Evolutionary conservation across 192 early-diverging fungal species (phyloP).

Genomic region (Dissophora globulifera): DNA sequence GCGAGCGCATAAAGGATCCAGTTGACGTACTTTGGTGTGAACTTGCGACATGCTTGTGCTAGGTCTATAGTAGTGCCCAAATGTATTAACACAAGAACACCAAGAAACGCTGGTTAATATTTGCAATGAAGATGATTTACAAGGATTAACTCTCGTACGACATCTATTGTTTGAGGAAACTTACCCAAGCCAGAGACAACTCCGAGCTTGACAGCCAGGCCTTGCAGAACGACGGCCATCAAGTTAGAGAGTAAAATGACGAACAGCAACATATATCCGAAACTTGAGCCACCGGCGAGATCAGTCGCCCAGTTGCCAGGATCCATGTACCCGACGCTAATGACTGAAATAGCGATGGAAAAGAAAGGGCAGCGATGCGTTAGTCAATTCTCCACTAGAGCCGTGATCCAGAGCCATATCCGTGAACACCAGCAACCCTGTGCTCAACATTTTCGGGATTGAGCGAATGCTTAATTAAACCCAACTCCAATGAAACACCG

Average conservation of each 20-base stretch:
- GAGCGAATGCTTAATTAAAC: no score
- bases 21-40: conserved; percentile 69
- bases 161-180: conserved; percentile 9
- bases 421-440: no score
- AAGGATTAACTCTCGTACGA: not conserved
- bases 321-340: conserved; percentile 80
- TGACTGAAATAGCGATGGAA: conserved; percentile 28
- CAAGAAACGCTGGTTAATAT: no score
- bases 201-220: conserved; percentile 80
- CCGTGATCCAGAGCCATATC: no score
- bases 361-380: no score
- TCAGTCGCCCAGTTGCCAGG: conserved; percentile 92
- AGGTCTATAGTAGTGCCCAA: no score
- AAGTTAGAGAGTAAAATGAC: conserved; percentile 80
- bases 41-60: conserved; percentile 72
- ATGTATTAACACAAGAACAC: no score
- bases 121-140: not conserved
- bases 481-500: no score
- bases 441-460: no score
- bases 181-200: conserved; percentile 72
- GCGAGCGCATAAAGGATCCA: conserved; percentile 74
- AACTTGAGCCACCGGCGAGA: conserved; percentile 78
- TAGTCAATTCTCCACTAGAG: no score
- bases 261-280: conserved; percentile 78
- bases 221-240: conserved; percentile 81